Evolutionary conservation across 1,284 basidiomycete species (phyloP), one percentile per base, ranked within the genome.

Genomic region (Inonotus obliquus): DNA sequence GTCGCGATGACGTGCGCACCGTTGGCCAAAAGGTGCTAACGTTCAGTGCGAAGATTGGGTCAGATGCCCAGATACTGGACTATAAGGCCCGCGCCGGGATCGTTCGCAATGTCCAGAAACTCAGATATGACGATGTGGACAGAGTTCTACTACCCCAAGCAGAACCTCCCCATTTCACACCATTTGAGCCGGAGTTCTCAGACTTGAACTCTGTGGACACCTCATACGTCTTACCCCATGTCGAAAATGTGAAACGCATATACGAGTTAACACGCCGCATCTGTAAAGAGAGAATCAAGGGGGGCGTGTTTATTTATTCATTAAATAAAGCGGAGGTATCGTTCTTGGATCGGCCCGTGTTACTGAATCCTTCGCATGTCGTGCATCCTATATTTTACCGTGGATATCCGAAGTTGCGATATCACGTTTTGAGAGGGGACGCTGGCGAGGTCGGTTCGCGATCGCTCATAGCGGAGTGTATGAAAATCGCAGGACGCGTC

Each of bases 401-500:
- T 35, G 86, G 88, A 0, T 85, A 85, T 68, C 90, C 91, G 0
- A 65, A 76, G 10, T 66, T 87, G 6, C 68, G 72, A 27, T 89
- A 86, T 67, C 70, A 69, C 9, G 77, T 85, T 0, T 60, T 67
- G 0, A 57, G 63, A 2, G 60, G 64, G 4, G 63, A 68, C 11
- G 66, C 66, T 14, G 17, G 61, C 3, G 77, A 79, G 25, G 41
- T 45, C 1, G 83, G 84, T 11, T 66, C 86, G 5, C 79, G 79
- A 14, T 69, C 72, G 44, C 71, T 94, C 53, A 85, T 99, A 5
- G 79, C 87, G 0, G 94, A 98, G 73, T 77, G 82, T 69, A 96
- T 96, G 91, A 88, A 95, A 67, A 71, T 91, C 11, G 94, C 93
- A 0, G 87, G 87, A 60, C 83, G 90, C 1, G 79, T 89, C 1